These are phyloP conservation scores for Suillus plorans DNA, from an alignment of 768 basidiomycete genomes.

Conservation along the genomic window DNA sequence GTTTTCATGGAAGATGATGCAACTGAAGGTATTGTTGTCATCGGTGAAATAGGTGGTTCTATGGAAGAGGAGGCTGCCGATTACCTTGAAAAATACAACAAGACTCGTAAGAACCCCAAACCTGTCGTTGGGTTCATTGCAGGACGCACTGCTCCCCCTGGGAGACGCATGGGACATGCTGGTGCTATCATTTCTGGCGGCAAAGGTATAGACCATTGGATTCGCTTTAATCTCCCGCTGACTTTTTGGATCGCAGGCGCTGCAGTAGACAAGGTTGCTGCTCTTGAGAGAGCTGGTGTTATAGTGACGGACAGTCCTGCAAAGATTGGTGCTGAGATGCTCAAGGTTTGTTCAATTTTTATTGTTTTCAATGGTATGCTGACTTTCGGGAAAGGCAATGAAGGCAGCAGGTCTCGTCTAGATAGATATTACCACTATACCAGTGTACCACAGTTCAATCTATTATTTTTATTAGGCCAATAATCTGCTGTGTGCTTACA, in stretches of 20 bases:
- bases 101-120: constrained; percentile 81
- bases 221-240: neutral
- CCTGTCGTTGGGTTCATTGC: constrained; percentile 99
- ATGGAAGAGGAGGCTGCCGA: constrained; percentile 99
- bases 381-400: constrained; percentile 58
- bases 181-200: constrained; percentile 98
- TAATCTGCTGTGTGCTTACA: constrained; percentile 26
- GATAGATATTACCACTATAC: constrained; percentile 25
- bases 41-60: constrained; percentile 97
- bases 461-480: neutral
- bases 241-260: constrained; percentile 51
- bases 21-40: constrained; percentile 97
- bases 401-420: constrained; percentile 70
- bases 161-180: constrained; percentile 97
- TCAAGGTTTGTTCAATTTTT: constrained; percentile 59
- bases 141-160: constrained; percentile 96
- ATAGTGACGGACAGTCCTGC: constrained; percentile 95
- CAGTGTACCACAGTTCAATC: neutral
- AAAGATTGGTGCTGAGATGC: constrained; percentile 87
- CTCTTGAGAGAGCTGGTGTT: constrained; percentile 88
- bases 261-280: constrained; percentile 90
- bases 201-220: constrained; percentile 59
- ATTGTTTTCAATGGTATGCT: constrained; percentile 11
- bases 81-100: constrained; percentile 91
- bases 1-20: constrained; percentile 93